Conservation (phyloP, 2,329 filamentous ascomycete genomes). For the Catunica adiposa region DNA sequence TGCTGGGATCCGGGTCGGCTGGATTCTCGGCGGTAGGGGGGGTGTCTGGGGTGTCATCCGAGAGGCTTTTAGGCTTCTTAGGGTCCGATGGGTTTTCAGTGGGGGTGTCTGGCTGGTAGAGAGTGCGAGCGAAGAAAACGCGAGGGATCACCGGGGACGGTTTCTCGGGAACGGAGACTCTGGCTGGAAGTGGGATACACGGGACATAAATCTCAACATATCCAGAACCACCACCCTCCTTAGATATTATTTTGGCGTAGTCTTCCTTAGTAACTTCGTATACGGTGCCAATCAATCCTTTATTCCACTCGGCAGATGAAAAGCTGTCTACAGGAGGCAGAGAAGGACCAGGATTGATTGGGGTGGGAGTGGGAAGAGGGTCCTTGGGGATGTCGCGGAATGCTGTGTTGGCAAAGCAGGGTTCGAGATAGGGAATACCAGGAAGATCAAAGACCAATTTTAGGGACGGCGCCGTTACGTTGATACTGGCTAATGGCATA, state of each 20-base stretch:
- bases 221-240: constrained; percentile 72
- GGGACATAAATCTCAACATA: constrained; percentile 72
- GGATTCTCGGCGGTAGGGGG: constrained; percentile 16
- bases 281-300: constrained; percentile 78
- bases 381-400: constrained; percentile 36
- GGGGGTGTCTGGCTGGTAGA: constrained; percentile 35
- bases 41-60: constrained; percentile 18
- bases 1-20: constrained; percentile 14
- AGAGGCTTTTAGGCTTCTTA: not conserved
- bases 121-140: constrained; percentile 69
- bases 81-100: constrained; percentile 24
- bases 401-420: constrained; percentile 76
- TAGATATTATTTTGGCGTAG: constrained; percentile 72
- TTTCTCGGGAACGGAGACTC: constrained; percentile 43
- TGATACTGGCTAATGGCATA: constrained; percentile 61
- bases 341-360: constrained; percentile 14
- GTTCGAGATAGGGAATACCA: constrained; percentile 72
- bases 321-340: constrained; percentile 12
- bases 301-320: constrained; percentile 41
- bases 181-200: constrained; percentile 51
- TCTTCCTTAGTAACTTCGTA: constrained; percentile 81
- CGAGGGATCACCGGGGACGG: constrained; percentile 38
- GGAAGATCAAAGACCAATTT: constrained; percentile 71
- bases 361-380: constrained; percentile 20
- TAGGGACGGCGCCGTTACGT: constrained; percentile 65